Base-by-base conservation (phyloP, 2,329 filamentous ascomycete species). In the Penicillium sp. region DNA sequence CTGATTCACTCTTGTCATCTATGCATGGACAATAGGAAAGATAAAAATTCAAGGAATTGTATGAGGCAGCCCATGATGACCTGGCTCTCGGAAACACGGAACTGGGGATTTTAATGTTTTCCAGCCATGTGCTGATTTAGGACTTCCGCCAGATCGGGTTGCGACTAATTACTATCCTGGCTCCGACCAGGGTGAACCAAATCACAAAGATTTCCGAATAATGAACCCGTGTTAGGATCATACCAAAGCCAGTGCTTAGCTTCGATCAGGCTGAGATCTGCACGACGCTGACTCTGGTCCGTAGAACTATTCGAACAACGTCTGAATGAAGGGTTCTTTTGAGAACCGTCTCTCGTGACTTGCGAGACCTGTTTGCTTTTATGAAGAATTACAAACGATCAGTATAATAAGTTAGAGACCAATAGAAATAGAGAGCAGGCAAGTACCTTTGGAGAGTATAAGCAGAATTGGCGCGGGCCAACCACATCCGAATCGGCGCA, bases 171-270 rank as follows among this genome's bases (percentile, higher is more conserved):
- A 79, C 68, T 0, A 82, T 78, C 15, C 76, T 75, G 3, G 88
- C 70, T 61, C 88, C 84, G 63, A 88, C 88, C 34, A 9, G 6
- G 2, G 8, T n/a, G 10, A 36, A 70, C 88, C 85, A 66, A 88
- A 88, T 69, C 29, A 21, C 8, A 15, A 4, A 6, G 1, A 2
- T 38, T 12, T 16, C 10, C 44, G 12, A 33, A 42, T 9, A 7
- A 9, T 29, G 10, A 8, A 7, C 28, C 28, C 10, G 28, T 3
- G 5, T 12, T 12, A 8, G 28, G 12, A 12, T 9, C 10, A 9
- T 29, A 9, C 10, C 10, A 10, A 29, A 10, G 28, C 10, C 7
- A 12, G 3, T 10, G 28, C 7, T 29, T 6, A 29, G 28, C 28
- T 12, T 8, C 10, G 6, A 3, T 9, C 28, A 29, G 7, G 10